These are phyloP conservation scores for Myxozyma neotropica DNA, from an alignment of 805 yeast species.

Conservation along the genomic window DNA sequence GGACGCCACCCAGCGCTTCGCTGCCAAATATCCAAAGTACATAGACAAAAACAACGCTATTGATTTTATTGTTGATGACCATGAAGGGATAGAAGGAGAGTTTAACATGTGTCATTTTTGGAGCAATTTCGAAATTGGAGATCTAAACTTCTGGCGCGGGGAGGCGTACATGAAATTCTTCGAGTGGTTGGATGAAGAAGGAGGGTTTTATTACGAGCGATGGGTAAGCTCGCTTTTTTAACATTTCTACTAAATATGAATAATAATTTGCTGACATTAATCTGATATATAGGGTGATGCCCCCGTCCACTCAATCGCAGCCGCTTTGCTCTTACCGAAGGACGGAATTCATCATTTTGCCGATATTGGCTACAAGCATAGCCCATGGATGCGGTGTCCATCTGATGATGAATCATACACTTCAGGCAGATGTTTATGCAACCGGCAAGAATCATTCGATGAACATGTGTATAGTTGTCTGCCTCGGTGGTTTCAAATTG, in stretches of 20 bases:
- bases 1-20: slow-evolving; percentile 68
- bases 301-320: slow-evolving; percentile 70
- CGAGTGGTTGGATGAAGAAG: slow-evolving; percentile 58
- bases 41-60: slow-evolving; percentile 64
- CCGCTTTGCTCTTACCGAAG: slow-evolving; percentile 54
- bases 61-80: slow-evolving; percentile 69
- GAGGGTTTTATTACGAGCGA: slow-evolving; percentile 73
- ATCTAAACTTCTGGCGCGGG: slow-evolving; percentile 58
- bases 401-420: slow-evolving; percentile 32
- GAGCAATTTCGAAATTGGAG: slow-evolving; percentile 75
- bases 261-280: no score
- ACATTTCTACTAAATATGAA: no score
- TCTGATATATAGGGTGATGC: slow-evolving; percentile 57
- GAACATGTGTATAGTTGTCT: slow-evolving; percentile 36
- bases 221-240: no score
- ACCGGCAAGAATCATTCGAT: slow-evolving; percentile 34
- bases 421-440: slow-evolving; percentile 34
- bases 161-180: slow-evolving; percentile 58
- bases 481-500: slow-evolving; percentile 35
- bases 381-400: slow-evolving; percentile 49
- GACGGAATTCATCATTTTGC: slow-evolving; percentile 61
- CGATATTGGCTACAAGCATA: slow-evolving; percentile 61
- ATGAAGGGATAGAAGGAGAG: slow-evolving; percentile 59
- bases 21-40: slow-evolving; percentile 58
- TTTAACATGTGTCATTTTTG: slow-evolving; percentile 81